A percentile compares a stretch with the other conserved stretches of the same genome.
Conservation (phyloP, 2,329 filamentous ascomycete genomes). For the Helotiales sp. region DNA sequence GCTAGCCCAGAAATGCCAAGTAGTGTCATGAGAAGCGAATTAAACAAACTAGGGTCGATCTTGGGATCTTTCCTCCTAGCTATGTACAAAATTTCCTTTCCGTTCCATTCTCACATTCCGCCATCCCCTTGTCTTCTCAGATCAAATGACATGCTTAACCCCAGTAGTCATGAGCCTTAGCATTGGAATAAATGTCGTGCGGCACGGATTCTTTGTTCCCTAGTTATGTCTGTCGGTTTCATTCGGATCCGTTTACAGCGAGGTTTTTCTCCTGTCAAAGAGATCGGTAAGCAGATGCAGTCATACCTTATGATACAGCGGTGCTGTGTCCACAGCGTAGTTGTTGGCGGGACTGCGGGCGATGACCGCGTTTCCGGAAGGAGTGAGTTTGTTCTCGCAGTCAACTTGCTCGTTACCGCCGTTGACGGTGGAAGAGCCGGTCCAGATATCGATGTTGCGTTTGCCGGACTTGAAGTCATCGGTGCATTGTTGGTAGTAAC, state of each 20-base stretch:
- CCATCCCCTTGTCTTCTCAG: background rate
- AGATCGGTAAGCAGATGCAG: no score
- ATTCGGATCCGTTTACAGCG: no score
- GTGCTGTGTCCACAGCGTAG: background rate
- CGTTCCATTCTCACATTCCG: background rate
- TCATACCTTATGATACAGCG: slow-evolving; percentile 5
- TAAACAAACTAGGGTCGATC: background rate
- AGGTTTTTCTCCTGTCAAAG: no score
- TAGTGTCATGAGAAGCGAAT: background rate
- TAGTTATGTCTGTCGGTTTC: background rate
- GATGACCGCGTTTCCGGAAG: slow-evolving; percentile 38
- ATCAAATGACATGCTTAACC: no score
- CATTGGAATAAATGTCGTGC: background rate
- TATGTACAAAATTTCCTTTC: background rate
- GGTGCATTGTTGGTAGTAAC: slow-evolving; percentile 17
- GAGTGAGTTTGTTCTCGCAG: slow-evolving; percentile 47
- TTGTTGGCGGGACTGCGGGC: slow-evolving; percentile 31
- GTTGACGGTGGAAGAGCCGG: slow-evolving; percentile 41
- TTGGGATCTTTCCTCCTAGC: background rate
- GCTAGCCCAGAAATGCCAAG: no score
- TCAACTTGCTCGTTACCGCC: slow-evolving; percentile 44
- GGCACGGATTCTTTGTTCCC: background rate
- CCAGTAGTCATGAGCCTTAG: background rate
- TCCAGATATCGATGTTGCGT: slow-evolving; percentile 48
- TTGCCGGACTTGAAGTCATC: slow-evolving; percentile 23